Evolutionary conservation across 2,329 filamentous ascomycete species (phyloP), one percentile per base, ranked within the genome.

Genomic region (Oidium heveae): DNA sequence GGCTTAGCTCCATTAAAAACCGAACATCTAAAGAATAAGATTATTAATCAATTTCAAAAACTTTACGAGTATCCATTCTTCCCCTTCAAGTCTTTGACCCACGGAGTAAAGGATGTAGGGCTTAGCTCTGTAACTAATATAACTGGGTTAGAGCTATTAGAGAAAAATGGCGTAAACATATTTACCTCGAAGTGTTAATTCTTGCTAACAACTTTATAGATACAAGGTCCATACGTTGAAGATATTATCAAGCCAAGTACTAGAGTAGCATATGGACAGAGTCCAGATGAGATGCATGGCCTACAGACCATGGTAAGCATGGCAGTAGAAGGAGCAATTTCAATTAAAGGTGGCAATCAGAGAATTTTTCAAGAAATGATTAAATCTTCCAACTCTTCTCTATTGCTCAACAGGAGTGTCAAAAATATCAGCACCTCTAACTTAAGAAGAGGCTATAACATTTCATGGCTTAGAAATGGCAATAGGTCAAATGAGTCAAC

Each of bases 221-320:
- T 95, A 55, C 72, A 75, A 24, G 69, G 72, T 0, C 65, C 70
- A 0, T 96, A 94, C 64, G 72, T 80, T 0, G 76, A 77, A 15
- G 86, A 98, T 53, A 77, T 98, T 51, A 78, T 96, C 28, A 89
- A 96, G 68, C 86, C 89, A 1, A 84, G 80, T 56, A 95, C 91
- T 0, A 76, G 91, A 20, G 89, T 95, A 58, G 96, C 96, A 67
- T 98, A 95, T 68, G 91, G 84, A 0, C 86, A 88, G 52, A 95
- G 96, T 61, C 68, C 96, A 13, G 76, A 72, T n/a, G 71, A 79
- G 37, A 91, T 96, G 51, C 88, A 96, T 63, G 91, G 86, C 0
- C 69, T 98, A 0, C 86, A 93, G 62, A 79, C 88, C 1, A 86
- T 95, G 82, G 77, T 77, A 1, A 89, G 87, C 46, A 86, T 96